These are phyloP conservation scores for Karstenula rhodostoma DNA, from an alignment of 2,329 filamentous ascomycete genomes.

Conservation along the genomic window DNA sequence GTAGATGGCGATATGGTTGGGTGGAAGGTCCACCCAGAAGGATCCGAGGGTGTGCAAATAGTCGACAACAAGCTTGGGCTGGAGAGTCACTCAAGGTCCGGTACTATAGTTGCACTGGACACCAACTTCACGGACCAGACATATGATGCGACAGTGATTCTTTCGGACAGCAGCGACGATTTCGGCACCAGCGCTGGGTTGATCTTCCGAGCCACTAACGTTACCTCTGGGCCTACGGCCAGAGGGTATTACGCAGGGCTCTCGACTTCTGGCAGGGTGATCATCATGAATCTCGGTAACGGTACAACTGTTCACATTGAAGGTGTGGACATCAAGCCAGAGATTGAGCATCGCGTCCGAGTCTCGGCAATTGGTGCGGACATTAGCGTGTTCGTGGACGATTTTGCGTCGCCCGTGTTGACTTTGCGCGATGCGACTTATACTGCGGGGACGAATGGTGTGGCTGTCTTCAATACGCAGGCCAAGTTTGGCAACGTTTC, in stretches of 20 bases:
- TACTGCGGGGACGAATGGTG: constrained; percentile 8
- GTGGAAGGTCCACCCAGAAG: constrained; percentile 9
- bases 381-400: constrained; percentile 10
- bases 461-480: not conserved
- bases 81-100: not conserved
- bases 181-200: constrained; percentile 4
- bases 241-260: constrained; percentile 15
- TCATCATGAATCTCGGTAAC: not conserved
- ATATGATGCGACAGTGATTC: constrained; percentile 5
- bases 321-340: not conserved
- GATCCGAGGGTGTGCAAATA: not conserved
- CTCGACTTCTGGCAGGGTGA: constrained; percentile 4
- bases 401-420: constrained; percentile 6
- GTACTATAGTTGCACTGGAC: constrained; percentile 8
- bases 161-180: not conserved
- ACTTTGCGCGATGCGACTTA: constrained; percentile 1
- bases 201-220: constrained; percentile 3
- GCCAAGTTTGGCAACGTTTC: constrained; percentile 15
- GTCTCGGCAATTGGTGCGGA: constrained; percentile 6
- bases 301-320: not conserved
- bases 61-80: constrained; percentile 11
- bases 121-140: constrained; percentile 12
- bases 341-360: constrained; percentile 5
- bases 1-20: constrained; percentile 14
- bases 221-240: not conserved